A percentile compares a stretch with the other conserved stretches of the same genome.
phyloP scores from a whole-genome alignment of 1,139 yeast species.

The Kluyveromyces sp. region DNA sequence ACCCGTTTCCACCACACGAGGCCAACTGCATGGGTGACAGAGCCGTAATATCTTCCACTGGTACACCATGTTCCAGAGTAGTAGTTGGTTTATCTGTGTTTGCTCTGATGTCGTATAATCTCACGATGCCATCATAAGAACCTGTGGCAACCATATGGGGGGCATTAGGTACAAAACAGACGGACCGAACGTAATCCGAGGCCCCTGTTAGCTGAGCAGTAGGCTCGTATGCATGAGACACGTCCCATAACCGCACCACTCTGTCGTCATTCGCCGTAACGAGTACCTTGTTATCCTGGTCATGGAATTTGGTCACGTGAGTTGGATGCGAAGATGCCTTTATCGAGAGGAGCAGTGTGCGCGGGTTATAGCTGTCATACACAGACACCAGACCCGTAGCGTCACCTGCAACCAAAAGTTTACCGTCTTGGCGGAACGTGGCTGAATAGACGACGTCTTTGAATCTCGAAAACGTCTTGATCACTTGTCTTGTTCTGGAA shows the following conservation, averaged over 20 bases:
- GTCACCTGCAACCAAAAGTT: slow-evolving; percentile 87
- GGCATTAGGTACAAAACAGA: slow-evolving; percentile 58
- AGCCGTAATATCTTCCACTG: slow-evolving; percentile 84
- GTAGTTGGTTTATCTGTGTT: slow-evolving; percentile 42
- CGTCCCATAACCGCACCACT: slow-evolving; percentile 79
- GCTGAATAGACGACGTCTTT: slow-evolving; percentile 74
- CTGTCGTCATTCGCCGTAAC: slow-evolving; percentile 91
- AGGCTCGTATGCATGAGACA: slow-evolving; percentile 65
- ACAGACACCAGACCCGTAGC: slow-evolving; percentile 81
- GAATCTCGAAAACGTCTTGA: slow-evolving; percentile 82
- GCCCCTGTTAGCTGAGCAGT: slow-evolving; percentile 67
- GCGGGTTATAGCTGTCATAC: slow-evolving; percentile 71
- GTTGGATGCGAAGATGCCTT: slow-evolving; percentile 82
- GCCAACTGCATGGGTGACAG: slow-evolving; percentile 73
- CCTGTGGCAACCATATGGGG: slow-evolving; percentile 79
- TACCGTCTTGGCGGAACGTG: slow-evolving; percentile 53
- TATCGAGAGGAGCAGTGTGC: slow-evolving; percentile 71
- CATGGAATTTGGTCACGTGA: slow-evolving; percentile 88
- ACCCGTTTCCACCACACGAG: slow-evolving; percentile 79
- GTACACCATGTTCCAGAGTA: slow-evolving; percentile 50
- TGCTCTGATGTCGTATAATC: slow-evolving; percentile 83
- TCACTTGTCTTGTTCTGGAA: slow-evolving; percentile 84
- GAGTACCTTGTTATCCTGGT: slow-evolving; percentile 51
- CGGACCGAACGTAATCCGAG: slow-evolving; percentile 82
- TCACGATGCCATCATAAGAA: slow-evolving; percentile 80